Evolutionary conservation across 1,284 basidiomycete species (phyloP).

Genomic region (Trichosporon asahii): DNA sequence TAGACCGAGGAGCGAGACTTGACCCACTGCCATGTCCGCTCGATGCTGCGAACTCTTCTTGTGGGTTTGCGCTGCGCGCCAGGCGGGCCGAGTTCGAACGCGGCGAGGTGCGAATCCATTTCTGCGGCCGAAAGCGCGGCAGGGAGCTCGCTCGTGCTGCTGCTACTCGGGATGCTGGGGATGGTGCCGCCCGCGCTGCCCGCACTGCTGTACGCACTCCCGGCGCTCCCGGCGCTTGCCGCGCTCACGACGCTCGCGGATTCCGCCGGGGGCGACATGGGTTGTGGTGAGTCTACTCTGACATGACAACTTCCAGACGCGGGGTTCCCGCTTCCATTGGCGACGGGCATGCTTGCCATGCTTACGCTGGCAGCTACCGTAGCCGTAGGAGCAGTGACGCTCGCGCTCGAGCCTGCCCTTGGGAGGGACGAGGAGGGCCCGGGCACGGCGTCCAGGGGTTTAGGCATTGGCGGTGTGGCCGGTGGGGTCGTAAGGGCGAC

Average conservation of each 20-base stretch:
- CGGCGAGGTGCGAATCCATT: constrained; percentile 24
- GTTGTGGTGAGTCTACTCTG: constrained; percentile 8
- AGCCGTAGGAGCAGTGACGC: neutral
- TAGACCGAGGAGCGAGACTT: constrained; percentile 25
- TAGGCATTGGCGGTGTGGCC: constrained; percentile 9
- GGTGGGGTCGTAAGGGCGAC: constrained; percentile 5
- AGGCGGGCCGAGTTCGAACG: constrained; percentile 23
- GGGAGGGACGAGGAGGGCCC: constrained; percentile 15
- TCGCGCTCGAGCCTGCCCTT: constrained; percentile 23
- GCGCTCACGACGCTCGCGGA: neutral
- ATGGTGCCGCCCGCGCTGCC: constrained; percentile 2
- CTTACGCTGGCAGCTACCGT: neutral
- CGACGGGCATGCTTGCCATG: neutral
- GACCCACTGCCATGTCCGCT: constrained; percentile 27
- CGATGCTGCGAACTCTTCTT: constrained; percentile 23
- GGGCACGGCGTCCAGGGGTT: constrained; percentile 14
- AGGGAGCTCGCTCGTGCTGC: constrained; percentile 14
- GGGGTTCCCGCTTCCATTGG: neutral
- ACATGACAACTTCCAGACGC: constrained; percentile 4
- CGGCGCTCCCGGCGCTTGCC: neutral
- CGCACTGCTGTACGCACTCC: neutral
- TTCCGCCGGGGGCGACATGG: neutral
- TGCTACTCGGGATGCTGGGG: constrained; percentile 4
- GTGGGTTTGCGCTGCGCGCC: constrained; percentile 23
- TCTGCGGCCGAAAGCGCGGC: constrained; percentile 21